phyloP scores from a whole-genome alignment of 192 early-diverging fungal genomes.

The Backusella sp. region DNA sequence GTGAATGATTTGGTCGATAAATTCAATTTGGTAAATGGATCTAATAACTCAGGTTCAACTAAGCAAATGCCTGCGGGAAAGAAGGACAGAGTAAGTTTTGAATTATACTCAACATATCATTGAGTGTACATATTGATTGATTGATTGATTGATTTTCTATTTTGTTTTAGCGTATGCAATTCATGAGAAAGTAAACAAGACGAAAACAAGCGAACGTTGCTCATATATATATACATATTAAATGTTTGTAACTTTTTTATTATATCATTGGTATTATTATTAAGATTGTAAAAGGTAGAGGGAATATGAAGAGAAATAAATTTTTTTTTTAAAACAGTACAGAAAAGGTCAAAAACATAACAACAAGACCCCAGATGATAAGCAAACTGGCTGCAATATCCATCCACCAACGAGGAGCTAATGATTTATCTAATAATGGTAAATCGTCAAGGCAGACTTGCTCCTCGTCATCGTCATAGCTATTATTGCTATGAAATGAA shows the following conservation, averaged over 20 bases:
- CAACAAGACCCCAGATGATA: constrained; percentile 46
- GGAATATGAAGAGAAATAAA: not conserved
- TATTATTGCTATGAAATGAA: not conserved
- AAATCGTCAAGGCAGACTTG: not conserved
- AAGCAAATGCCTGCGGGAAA: not conserved
- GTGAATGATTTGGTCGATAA: constrained; percentile 67
- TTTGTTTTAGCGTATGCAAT: constrained; percentile 2
- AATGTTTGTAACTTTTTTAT: not conserved
- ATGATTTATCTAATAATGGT: not conserved
- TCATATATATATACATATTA: not conserved
- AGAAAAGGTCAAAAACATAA: constrained; percentile 40
- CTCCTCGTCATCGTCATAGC: not conserved
- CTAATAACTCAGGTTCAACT: not conserved
- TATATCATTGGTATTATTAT: not conserved
- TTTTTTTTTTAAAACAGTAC: not conserved
- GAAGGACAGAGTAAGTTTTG: constrained; percentile 8
- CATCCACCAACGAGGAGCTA: constrained; percentile 32
- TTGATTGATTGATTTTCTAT: not conserved
- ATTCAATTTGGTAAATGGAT: constrained; percentile 43
- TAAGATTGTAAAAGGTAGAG: not conserved
- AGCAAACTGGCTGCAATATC: constrained; percentile 42
- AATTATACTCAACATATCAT: no score
- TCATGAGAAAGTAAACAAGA: not conserved
- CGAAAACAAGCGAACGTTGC: not conserved
- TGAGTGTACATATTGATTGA: not conserved